These are phyloP conservation scores for Xylaria telfairii DNA, from an alignment of 495 filamentous ascomycete genomes.

Conservation along the genomic window DNA sequence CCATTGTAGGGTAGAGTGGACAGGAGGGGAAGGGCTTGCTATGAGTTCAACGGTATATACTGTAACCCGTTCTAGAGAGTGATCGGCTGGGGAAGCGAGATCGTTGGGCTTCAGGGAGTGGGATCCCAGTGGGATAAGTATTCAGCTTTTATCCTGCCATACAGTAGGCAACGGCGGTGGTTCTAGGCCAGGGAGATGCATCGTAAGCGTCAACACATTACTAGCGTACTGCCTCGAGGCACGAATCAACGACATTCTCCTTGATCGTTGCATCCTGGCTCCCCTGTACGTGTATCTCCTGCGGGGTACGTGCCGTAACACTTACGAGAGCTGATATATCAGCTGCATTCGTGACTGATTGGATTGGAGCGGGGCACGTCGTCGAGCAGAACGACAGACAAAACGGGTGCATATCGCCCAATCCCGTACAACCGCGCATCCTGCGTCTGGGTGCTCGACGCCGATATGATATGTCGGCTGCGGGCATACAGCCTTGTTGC, in stretches of 20 bases:
- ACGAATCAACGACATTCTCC: not conserved
- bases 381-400: not conserved
- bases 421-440: not conserved
- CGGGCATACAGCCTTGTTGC: not conserved
- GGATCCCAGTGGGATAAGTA: slow-evolving; percentile 11
- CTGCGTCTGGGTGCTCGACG: not conserved
- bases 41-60: not conserved
- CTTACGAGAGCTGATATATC: not conserved
- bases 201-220: slow-evolving; percentile 6
- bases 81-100: not conserved
- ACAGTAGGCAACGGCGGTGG: not conserved
- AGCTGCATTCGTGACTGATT: not conserved
- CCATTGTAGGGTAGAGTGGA: slow-evolving; percentile 1
- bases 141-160: not conserved
- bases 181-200: not conserved
- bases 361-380: not conserved
- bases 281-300: not conserved
- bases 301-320: slow-evolving; percentile 10
- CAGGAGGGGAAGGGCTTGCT: not conserved
- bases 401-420: not conserved
- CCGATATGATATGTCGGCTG: not conserved
- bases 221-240: not conserved
- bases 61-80: not conserved
- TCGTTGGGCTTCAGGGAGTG: not conserved
- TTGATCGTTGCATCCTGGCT: not conserved